Base-by-base conservation (phyloP, 345 rosid species). In the Lumnitzera racemosa region DNA sequence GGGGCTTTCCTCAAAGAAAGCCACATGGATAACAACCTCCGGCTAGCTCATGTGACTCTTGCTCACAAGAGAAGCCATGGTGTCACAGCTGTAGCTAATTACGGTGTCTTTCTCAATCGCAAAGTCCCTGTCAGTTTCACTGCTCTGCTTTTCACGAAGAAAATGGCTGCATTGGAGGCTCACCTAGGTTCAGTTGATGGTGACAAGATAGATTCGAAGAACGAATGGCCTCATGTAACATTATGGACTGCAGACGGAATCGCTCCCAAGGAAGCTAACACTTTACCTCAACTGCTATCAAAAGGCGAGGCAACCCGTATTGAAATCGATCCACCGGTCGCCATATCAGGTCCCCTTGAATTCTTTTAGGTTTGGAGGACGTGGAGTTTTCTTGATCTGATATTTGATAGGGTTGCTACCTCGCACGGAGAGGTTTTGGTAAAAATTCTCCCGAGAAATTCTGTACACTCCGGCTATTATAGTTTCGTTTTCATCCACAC, bases 11-110 rank as follows among this genome's bases (percentile, higher is more conserved):
- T 88, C 53, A 62, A 76, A 74, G 77, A 81, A 68, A 84, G 85
- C 58, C 64, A 74, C 63, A 61, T 84, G 59, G 77, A 71, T 55
- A 70, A 65, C 60, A 70, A 64, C 67, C 88, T 85, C 31, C 61
- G 61, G 69, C 31, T 67, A 65, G 88, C 91, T 68, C 99, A 90
- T 56, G 78, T 88, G 41, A 90, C 97, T 17, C 97, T 94, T 53
- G 96, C 97, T 46, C 99, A 94, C 78, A 94, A 88, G 79, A 83
- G 81, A 75, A 81, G 96, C 72, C 97, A 88, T 1, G 97, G 97
- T 4, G 96, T 90, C 47, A 66, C 89, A 31, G 82, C 90, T 10
- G 81, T 94, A 27, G 99, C 99, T 48, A 70, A 73, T 55, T 88
- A 83, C 31, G 87, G 89, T 16, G 52, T 67, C 61, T 78, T 76